Evolutionary conservation across 2,329 filamentous ascomycete genomes (phyloP), one percentile per base, ranked within the genome.

Genomic region (Stachybotrys echinatus): DNA sequence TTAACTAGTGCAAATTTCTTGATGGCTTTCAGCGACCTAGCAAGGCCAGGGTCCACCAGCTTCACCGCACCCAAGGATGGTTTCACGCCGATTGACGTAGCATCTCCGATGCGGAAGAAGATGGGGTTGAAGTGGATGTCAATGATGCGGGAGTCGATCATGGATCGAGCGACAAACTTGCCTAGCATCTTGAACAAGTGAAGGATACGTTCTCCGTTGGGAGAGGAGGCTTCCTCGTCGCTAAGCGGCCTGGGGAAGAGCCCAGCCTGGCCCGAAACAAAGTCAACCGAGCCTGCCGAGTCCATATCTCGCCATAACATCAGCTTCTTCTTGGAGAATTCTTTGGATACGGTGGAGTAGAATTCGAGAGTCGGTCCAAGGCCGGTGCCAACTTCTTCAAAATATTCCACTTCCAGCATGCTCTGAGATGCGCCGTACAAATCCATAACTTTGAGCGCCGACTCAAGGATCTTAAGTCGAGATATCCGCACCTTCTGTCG

Each of bases 401-500:
- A 99, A 63, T 99, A 99, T 63, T 99, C 95, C 2, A 99, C 92
- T 64, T 99, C 94, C 1, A 99, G 74, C 23, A 97, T 89, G 65
- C 92, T 97, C 52, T 95, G 89, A 1, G 92, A 95, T n/a, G 89
- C 89, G 1, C 94, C 94, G 61, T 99, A 99, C 3, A 97, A 80
- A 60, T 99, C 92, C 92, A 99, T 97, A 23, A 99, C 94, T 69
- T 99, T 99, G 66, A 97, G 77, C 0, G 94, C 94, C 14, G 94
- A 97, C 65, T 99, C 94, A 7, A 99, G 77, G 43, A 99, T 96
- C 61, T 95, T 91, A n/a, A 83, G 84, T 42, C 94, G 84, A 5
- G 92, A 96, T 53, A 99, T 97, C 42, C 94, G 87, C n/a, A 99
- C 92, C 69, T 99, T 99, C 63, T 99, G 94, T 50, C 94, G 85